phyloP scores from a whole-genome alignment of 139 green algal species.

The Picochlorum sp. region DNA sequence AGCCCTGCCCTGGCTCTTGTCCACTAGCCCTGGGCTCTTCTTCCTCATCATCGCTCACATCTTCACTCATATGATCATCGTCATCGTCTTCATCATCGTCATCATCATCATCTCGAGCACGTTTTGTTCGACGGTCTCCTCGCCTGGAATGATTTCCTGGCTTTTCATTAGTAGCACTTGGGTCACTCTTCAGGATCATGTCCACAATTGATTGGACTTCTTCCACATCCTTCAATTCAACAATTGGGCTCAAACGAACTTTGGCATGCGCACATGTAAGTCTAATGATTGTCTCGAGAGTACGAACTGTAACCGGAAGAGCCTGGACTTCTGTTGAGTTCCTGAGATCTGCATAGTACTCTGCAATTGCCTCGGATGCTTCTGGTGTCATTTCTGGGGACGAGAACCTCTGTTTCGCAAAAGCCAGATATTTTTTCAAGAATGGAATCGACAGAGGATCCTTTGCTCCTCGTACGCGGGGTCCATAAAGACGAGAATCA shows the following conservation, averaged over 20 bases:
- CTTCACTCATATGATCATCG: constrained; percentile 8
- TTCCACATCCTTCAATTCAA: constrained; percentile 28
- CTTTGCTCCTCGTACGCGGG: constrained; percentile 22
- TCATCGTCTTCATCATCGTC: constrained; percentile 1
- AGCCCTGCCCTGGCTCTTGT: not conserved
- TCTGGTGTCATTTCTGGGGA: constrained; percentile 41
- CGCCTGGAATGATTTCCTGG: not conserved
- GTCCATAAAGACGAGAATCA: constrained; percentile 62
- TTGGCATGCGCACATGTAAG: constrained; percentile 91
- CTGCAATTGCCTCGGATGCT: constrained; percentile 64
- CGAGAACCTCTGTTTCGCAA: constrained; percentile 40
- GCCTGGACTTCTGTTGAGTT: constrained; percentile 27
- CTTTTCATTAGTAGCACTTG: constrained; percentile 6
- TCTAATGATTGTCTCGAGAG: constrained; percentile 93
- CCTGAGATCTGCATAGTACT: constrained; percentile 80
- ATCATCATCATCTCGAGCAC: constrained; percentile 11
- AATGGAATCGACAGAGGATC: constrained; percentile 40
- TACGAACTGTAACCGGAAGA: constrained; percentile 57
- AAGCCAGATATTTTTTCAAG: constrained; percentile 50
- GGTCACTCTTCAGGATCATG: constrained; percentile 31
- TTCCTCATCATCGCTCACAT: not conserved
- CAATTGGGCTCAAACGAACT: constrained; percentile 28
- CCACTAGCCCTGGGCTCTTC: not conserved
- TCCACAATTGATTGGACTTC: constrained; percentile 26
- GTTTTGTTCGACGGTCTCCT: not conserved